These are phyloP conservation scores for Penicillium taxi DNA, from an alignment of 495 filamentous ascomycete genomes.

Conservation along the genomic window DNA sequence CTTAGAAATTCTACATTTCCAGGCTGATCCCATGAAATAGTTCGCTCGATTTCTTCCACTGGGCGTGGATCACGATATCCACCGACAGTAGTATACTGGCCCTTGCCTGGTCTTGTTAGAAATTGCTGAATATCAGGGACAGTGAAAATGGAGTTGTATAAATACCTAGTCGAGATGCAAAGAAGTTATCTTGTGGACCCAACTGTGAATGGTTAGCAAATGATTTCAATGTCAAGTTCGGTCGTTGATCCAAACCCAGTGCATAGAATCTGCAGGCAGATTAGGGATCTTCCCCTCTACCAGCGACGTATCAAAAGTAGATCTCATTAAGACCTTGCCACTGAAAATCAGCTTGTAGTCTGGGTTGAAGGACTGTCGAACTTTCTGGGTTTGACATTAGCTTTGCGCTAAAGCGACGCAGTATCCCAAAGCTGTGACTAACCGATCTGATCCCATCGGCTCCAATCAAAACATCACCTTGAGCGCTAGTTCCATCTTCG, in stretches of 20 bases:
- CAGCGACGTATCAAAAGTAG: slow-evolving; percentile 36
- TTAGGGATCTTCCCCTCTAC: slow-evolving; percentile 31
- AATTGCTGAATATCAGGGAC: neutral
- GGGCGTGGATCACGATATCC: slow-evolving; percentile 34
- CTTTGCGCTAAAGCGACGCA: too few species aligned
- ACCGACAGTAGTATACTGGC: slow-evolving; percentile 41
- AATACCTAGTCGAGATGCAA: slow-evolving; percentile 37
- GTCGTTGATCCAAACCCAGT: slow-evolving; percentile 25
- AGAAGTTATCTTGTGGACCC: slow-evolving; percentile 41
- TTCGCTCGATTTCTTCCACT: slow-evolving; percentile 28
- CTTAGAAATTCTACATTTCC: slow-evolving; percentile 32
- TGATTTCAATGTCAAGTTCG: neutral
- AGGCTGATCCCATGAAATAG: slow-evolving; percentile 32
- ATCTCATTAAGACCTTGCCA: slow-evolving; percentile 39
- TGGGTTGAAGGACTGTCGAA: slow-evolving; percentile 31
- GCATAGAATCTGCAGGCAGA: slow-evolving; percentile 38
- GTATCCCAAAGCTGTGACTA: too few species aligned
- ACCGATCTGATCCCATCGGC: slow-evolving; percentile 32
- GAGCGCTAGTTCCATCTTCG: slow-evolving; percentile 22
- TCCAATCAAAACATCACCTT: slow-evolving; percentile 27
- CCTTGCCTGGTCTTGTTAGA: slow-evolving; percentile 19
- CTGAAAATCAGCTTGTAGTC: slow-evolving; percentile 35
- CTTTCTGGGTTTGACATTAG: slow-evolving; percentile 15
- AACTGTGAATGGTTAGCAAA: slow-evolving; percentile 17
- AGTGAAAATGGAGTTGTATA: neutral